Conservation (phyloP, 805 yeast species). For the Nakazawaea populi region DNA sequence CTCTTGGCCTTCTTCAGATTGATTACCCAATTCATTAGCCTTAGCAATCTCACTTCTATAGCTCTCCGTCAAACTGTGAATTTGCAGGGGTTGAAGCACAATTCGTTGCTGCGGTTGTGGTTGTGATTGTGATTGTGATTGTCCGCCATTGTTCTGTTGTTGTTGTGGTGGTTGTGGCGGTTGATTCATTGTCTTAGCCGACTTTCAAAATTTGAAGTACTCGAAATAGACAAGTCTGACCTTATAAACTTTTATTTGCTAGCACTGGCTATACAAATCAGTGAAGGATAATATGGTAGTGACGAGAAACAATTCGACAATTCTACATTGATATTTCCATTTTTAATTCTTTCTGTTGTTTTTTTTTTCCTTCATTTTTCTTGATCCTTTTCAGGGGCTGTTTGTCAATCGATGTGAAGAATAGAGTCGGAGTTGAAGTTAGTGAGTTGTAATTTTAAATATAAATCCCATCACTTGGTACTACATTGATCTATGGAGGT, state of each 20-base stretch:
- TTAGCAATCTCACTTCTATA: slow-evolving; percentile 52
- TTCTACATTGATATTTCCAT: not conserved
- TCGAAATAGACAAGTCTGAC: too few species aligned
- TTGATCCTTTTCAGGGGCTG: not conserved
- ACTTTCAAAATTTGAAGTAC: too few species aligned
- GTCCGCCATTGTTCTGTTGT: too few species aligned
- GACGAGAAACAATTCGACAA: too few species aligned
- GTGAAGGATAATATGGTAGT: too few species aligned
- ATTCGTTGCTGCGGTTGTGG: slow-evolving; percentile 16
- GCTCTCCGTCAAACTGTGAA: slow-evolving; percentile 54
- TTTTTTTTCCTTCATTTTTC: too few species aligned
- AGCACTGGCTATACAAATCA: too few species aligned
- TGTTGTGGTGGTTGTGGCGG: slow-evolving; percentile 4
- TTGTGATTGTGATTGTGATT: not conserved
- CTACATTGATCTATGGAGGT: too few species aligned
- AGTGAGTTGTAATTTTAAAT: too few species aligned
- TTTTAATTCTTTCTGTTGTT: not conserved
- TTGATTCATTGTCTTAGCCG: slow-evolving; percentile 5
- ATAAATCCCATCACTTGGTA: too few species aligned
- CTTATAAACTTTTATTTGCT: too few species aligned
- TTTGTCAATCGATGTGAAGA: not conserved
- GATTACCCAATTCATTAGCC: slow-evolving; percentile 58
- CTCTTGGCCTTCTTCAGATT: slow-evolving; percentile 55
- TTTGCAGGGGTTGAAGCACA: slow-evolving; percentile 36
- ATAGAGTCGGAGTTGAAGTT: too few species aligned